Evolutionary conservation across 352 stramenopile species (phyloP), one percentile per base, ranked within the genome.

Genomic region (Globisporangium yorkense): DNA sequence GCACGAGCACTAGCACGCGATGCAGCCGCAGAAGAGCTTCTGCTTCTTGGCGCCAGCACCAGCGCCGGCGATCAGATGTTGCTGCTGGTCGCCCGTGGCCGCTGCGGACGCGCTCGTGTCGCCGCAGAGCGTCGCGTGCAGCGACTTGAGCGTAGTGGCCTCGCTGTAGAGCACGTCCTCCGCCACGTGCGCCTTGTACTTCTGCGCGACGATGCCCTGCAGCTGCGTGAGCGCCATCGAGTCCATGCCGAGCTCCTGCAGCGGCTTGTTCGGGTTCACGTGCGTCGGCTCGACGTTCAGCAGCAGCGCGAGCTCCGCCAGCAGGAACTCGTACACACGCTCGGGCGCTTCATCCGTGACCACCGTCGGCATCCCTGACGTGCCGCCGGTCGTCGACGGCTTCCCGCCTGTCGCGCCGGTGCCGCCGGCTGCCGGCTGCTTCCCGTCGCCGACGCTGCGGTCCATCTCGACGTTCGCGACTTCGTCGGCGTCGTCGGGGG

Each of bases 181-280:
- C 18, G 87, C 88, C 10, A 98, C 75, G 52, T 97, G 86, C 37
- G 96, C 72, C 31, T 82, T 76, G 75, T 97, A 98, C 56, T 87
- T 77, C 41, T 89, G 76, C 48, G 87, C 78, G 40, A 98, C 80
- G 39, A 97, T 82, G 10, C 96, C 96, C 71, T 98, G 96, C 18
- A 99, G 87, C 69, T 98, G 96, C 41, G 93, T 97, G 31, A 99
- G 65, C 8, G 72, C 90, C 66, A 98, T 90, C 55, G 90, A 98
- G 63, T 99, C 95, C 66, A 99, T 89, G 1, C 88, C 88, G 47
- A 83, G 56, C 65, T 91, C 68, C 47, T 92, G 80, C 52, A 91
- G 65, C n/a, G 81, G 77, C 43, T 66, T 75, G 49, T 71, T 77
- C 3, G 73, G 56, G 13, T 80, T 72, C 29, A 91, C 75, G 43